Base-by-base conservation (phyloP, 441 rosid species). In the Gossypium lobatum region DNA sequence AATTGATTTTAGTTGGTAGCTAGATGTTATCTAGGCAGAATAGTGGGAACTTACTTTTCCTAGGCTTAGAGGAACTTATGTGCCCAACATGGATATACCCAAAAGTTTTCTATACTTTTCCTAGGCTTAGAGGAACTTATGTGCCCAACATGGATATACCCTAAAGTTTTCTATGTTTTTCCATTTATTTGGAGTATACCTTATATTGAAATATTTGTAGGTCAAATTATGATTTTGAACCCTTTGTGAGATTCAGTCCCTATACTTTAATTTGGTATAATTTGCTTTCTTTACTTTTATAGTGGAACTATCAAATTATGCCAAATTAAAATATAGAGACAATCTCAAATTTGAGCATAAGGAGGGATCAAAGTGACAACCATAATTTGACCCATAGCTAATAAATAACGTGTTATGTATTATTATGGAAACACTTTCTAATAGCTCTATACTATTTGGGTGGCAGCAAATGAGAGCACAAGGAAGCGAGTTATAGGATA, bases 381-480 rank as follows among this genome's bases (percentile, higher is more conserved):
- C 6, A 31, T 31, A 31, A 31, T 31, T 31, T 31, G 37, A 5
- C 6, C 37, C 37, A 55, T 55, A 18, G 60, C 14, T 17, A 28
- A 57, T 17, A 2, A 31, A 25, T 45, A 69, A 57, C 77, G 57
- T 10, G 9, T 28, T n/a, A 8, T 31, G 61, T 31, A 31, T 31
- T 31, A 31, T 31, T 31, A 31, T 31, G 48, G 54, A 6, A 71
- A 37, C 57, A 57, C 8, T 58, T 70, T 59, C 28, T 57, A 21
- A 48, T 11, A 18, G 14, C 48, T 64, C 31, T 8, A 13, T 37
- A 16, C 6, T 66, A 76, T 79, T 63, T 64, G 70, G 28, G 34
- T 80, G 88, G 60, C 95, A 93, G 99, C 98, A 8, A 95, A 90
- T 61, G 99, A 95, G 81, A 95, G 99, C 86, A 93, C 98, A 13